These are phyloP conservation scores for Apiospora sp. DNA, from an alignment of 2,329 filamentous ascomycete genomes.

Conservation along the genomic window DNA sequence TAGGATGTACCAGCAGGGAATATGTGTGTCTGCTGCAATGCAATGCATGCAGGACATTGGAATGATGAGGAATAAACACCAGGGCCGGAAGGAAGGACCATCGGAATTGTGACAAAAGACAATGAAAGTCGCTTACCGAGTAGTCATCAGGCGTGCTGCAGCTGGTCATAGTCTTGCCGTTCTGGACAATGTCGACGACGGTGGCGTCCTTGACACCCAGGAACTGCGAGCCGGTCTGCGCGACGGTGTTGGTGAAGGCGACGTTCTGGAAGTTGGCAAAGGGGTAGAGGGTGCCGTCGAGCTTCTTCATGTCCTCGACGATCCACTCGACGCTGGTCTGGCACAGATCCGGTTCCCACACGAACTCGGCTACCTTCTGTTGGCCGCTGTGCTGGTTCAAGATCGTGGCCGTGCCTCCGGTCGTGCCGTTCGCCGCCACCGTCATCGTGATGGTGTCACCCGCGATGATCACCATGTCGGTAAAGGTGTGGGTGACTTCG, in stretches of 20 bases:
- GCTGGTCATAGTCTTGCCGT: constrained; percentile 45
- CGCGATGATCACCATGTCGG: constrained; percentile 47
- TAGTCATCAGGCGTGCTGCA: constrained; percentile 39
- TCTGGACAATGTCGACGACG: constrained; percentile 56
- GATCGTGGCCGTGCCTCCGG: constrained; percentile 54
- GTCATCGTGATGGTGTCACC: constrained; percentile 40
- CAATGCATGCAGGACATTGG: too few relatives aligned
- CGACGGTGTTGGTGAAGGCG: constrained; percentile 50
- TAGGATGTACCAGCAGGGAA: too few relatives aligned
- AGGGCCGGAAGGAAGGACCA: too few relatives aligned
- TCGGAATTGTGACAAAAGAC: too few relatives aligned
- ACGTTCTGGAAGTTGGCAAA: constrained; percentile 56
- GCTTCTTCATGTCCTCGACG: constrained; percentile 59
- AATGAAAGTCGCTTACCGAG: constrained; percentile 27
- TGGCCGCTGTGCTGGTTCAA: constrained; percentile 61
- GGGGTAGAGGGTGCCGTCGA: constrained; percentile 51
- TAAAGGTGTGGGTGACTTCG: constrained; percentile 62
- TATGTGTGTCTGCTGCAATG: too few relatives aligned
- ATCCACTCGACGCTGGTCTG: constrained; percentile 70
- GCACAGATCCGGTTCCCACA: constrained; percentile 52
- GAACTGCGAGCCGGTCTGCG: constrained; percentile 39
- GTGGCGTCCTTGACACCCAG: constrained; percentile 48
- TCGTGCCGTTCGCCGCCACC: constrained; percentile 48
- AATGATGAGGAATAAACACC: too few relatives aligned
- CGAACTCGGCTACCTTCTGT: constrained; percentile 59